Conservation (phyloP, 2,329 filamentous ascomycete genomes). For the Neophaeococcomyces aloes region DNA sequence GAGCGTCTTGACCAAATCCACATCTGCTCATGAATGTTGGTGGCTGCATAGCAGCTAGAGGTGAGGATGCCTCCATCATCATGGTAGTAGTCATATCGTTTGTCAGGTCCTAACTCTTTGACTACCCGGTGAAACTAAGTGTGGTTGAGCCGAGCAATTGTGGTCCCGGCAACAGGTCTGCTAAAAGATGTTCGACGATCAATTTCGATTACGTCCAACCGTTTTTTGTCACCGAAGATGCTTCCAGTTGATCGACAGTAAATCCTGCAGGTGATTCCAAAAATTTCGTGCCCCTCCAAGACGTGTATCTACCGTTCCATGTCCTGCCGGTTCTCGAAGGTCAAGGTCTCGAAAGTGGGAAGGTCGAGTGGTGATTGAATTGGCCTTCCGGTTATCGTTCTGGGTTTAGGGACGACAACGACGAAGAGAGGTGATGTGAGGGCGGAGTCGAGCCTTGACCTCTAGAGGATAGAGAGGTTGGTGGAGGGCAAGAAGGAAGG, state of each 20-base stretch:
- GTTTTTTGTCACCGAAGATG: neutral
- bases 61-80: conserved; percentile 83
- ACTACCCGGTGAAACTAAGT: neutral
- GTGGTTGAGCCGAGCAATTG: neutral
- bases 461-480: conserved; percentile 6
- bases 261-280: conserved; percentile 3
- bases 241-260: neutral
- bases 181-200: neutral
- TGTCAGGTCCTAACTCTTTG: conserved; percentile 3
- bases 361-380: neutral
- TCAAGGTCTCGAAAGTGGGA: conserved; percentile 5
- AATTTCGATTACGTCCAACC: neutral
- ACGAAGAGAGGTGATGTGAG: neutral
- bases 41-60: conserved; percentile 80
- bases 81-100: conserved; percentile 8
- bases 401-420: neutral
- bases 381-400: neutral
- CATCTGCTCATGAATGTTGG: conserved; percentile 53
- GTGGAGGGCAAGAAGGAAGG: conserved; percentile 6
- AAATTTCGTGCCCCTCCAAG: neutral
- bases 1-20: conserved; percentile 47
- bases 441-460: conserved; percentile 9
- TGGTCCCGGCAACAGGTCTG: conserved; percentile 5
- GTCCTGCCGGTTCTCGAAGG: conserved; percentile 5
- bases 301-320: conserved; percentile 2